Evolutionary conservation across 495 filamentous ascomycete species (phyloP).

Genomic region (Penicillium paradoxum): DNA sequence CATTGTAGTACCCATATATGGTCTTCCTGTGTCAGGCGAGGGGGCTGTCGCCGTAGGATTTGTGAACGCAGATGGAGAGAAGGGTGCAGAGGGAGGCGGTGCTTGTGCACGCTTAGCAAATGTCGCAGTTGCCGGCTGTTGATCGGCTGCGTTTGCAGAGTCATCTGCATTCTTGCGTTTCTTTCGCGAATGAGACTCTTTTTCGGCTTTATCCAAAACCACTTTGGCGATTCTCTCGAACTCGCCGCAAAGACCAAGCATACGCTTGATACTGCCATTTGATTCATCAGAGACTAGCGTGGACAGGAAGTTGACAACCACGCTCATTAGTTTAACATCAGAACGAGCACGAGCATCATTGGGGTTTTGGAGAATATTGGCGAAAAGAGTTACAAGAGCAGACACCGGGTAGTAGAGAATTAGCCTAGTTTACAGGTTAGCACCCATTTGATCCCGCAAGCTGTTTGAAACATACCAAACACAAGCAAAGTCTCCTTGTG

Average conservation of each 20-base stretch:
- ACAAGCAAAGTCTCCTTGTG: conserved; percentile 88
- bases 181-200: conserved; percentile 66
- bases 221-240: conserved; percentile 93
- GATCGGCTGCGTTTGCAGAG: conserved; percentile 15
- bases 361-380: conserved; percentile 95
- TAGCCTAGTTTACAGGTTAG: conserved; percentile 54
- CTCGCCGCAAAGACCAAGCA: conserved; percentile 88
- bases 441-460: background rate
- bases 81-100: conserved; percentile 27
- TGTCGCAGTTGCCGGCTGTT: conserved; percentile 21
- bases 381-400: conserved; percentile 90
- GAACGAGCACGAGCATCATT: conserved; percentile 81
- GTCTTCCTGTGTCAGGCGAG: conserved; percentile 23
- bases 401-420: conserved; percentile 97
- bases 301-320: conserved; percentile 85
- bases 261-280: conserved; percentile 81
- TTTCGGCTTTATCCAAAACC: conserved; percentile 86
- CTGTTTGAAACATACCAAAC: conserved; percentile 67
- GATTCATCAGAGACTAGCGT: conserved; percentile 70
- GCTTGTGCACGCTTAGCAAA: conserved; percentile 22
- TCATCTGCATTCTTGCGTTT: conserved; percentile 67
- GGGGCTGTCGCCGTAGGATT: conserved; percentile 23
- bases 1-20: conserved; percentile 30
- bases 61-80: conserved; percentile 33
- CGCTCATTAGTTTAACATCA: conserved; percentile 85